Conservation (phyloP, 2,329 filamentous ascomycete genomes). For the Setomelanomma holmii region DNA sequence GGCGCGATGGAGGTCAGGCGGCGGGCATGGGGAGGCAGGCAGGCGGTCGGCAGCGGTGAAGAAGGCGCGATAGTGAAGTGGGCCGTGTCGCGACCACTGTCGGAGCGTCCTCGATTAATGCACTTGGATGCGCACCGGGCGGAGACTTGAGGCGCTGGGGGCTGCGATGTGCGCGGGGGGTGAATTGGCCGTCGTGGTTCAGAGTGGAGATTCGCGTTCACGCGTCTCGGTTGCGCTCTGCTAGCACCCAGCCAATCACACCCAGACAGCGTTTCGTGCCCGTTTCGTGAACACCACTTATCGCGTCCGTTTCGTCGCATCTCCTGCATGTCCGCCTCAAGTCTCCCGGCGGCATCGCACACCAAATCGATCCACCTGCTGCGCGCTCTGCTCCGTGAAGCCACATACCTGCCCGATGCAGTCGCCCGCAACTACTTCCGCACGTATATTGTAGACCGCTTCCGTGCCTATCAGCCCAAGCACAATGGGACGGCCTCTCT, state of each 20-base stretch:
- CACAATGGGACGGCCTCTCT: constrained; percentile 26
- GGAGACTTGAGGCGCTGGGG: constrained; percentile 2
- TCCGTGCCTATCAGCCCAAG: constrained; percentile 53
- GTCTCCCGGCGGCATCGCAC: constrained; percentile 21
- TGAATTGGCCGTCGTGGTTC: constrained; percentile 20
- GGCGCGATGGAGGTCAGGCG: constrained; percentile 15
- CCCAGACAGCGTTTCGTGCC: constrained; percentile 5
- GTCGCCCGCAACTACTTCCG: constrained; percentile 59
- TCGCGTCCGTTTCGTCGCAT: constrained; percentile 1
- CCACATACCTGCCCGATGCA: constrained; percentile 66
- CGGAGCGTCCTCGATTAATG: not conserved
- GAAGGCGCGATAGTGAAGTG: not conserved
- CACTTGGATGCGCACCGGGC: not conserved
- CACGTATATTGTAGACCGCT: constrained; percentile 57
- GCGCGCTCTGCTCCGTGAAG: constrained; percentile 65
- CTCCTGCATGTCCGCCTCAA: constrained; percentile 11
- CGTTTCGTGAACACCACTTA: constrained; percentile 2
- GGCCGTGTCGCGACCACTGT: constrained; percentile 1
- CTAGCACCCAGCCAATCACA: constrained; percentile 26
- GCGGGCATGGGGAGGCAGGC: constrained; percentile 19
- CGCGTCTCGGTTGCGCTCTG: constrained; percentile 24
- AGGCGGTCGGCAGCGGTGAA: constrained; percentile 2
- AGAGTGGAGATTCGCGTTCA: constrained; percentile 32
- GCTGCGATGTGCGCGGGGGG: constrained; percentile 18
- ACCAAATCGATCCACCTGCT: constrained; percentile 55